Conservation (phyloP, 768 basidiomycete species). For the Rhizopogon vulgaris region DNA sequence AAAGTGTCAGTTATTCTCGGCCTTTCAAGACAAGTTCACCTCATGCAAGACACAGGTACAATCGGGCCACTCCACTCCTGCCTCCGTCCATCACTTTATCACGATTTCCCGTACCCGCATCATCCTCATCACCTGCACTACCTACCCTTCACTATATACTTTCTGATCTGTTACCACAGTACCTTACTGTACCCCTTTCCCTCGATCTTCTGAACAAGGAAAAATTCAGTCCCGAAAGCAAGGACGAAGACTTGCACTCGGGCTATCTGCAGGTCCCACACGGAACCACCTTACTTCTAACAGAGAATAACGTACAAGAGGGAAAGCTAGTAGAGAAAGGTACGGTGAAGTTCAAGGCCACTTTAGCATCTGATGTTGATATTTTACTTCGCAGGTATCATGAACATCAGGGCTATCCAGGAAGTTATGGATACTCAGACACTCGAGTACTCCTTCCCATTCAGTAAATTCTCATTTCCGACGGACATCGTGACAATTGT, state of each 20-base stretch:
- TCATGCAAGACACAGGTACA: constrained; percentile 41
- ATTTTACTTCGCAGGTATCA: constrained; percentile 38
- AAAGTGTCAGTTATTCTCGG: constrained; percentile 48
- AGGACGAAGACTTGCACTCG: constrained; percentile 66
- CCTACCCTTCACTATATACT: constrained; percentile 54
- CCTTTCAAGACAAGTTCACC: not conserved
- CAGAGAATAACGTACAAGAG: constrained; percentile 63
- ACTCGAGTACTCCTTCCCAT: constrained; percentile 72
- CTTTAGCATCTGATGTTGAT: not conserved
- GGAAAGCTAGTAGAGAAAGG: constrained; percentile 55
- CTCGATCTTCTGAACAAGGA: constrained; percentile 54
- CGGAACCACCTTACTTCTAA: constrained; percentile 54
- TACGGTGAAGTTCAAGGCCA: constrained; percentile 4
- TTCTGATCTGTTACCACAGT: constrained; percentile 51
- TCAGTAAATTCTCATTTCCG: constrained; percentile 62
- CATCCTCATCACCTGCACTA: constrained; percentile 10
- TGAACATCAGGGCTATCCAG: constrained; percentile 59
- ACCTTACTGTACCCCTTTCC: constrained; percentile 53
- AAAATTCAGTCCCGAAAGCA: constrained; percentile 57
- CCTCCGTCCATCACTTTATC: constrained; percentile 64
- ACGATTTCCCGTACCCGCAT: constrained; percentile 45
- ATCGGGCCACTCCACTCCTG: constrained; percentile 57
- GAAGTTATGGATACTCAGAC: constrained; percentile 59
- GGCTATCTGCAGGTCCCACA: constrained; percentile 69
- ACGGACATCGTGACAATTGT: constrained; percentile 69